phyloP scores from a whole-genome alignment of 2,329 filamentous ascomycete genomes.

The Gyromitra esculenta region DNA sequence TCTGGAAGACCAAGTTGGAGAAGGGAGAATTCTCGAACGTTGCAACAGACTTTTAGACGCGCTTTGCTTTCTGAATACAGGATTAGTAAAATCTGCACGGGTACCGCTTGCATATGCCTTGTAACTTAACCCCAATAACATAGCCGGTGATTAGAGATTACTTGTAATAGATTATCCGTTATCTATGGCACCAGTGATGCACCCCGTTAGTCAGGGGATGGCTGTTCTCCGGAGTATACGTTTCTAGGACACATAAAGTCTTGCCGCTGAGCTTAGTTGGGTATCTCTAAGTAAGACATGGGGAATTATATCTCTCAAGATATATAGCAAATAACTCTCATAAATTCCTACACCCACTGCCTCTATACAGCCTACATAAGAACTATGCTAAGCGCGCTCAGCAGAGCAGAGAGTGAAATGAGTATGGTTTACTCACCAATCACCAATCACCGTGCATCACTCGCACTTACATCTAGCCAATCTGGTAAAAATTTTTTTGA shows the following conservation, averaged over 20 bases:
- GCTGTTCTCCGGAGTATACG: neutral
- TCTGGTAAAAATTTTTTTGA: no score
- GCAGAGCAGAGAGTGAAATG: neutral
- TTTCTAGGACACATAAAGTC: neutral
- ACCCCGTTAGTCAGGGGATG: neutral
- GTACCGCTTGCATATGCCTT: constrained; percentile 31
- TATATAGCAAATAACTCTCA: neutral
- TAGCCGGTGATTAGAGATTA: constrained; percentile 25
- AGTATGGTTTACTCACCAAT: neutral
- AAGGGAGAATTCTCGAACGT: constrained; percentile 99
- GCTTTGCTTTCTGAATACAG: neutral
- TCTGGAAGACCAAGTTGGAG: constrained; percentile 99
- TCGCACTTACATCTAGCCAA: neutral
- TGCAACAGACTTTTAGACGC: constrained; percentile 73
- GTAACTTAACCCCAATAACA: constrained; percentile 26
- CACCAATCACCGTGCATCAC: neutral
- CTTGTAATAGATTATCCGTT: neutral
- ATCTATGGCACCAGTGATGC: neutral
- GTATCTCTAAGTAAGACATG: neutral
- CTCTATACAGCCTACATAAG: neutral
- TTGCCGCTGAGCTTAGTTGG: neutral
- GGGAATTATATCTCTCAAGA: neutral
- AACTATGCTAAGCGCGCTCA: neutral
- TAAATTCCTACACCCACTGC: neutral
- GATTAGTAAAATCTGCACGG: constrained; percentile 8